Base-by-base conservation (phyloP, 352 stramenopile genomes). In the Phytophthora sojae region DNA sequence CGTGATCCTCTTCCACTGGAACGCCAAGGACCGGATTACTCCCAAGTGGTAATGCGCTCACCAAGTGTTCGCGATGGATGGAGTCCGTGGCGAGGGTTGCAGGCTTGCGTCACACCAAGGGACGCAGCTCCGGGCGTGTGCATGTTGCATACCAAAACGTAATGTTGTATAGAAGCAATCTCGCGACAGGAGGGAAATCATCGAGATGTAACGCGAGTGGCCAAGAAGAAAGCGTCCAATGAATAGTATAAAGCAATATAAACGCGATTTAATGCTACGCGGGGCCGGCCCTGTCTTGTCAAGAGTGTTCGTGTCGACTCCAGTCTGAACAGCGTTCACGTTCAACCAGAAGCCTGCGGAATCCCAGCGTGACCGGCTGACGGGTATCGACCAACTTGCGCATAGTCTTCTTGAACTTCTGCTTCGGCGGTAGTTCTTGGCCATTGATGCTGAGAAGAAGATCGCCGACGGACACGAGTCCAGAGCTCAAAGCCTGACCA, bases 1-100 rank as follows among this genome's bases (percentile, higher is more conserved):
- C 42, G 88, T 94, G 26, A 92, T 95, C 44, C 78, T 95, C 29
- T 95, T 92, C 71, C 83, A 94, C 69, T 95, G 88, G 88, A 92
- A 94, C 56, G 86, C 82, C 7, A 92, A 93, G 65, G 86, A 92
- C 56, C 76, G 80, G 47, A 81, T 83, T n/a, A 62, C 65, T 4
- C 64, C 73, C 12, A 81, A 81, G 65, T 83, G 73, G 73, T 81
- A 75, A 60, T 71, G 26, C 21, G 11, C 26, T 60, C 61, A 67
- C 56, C 62, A 72, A 67, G 44, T 64, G 52, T 58, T 45, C 23
- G 50, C 44, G 14, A 57, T 44, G 35, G 23, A 73, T 12, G 42
- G 25, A 52, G 39, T 21, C 39, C 39, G 17, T 49, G 15, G 39
- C 39, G 35, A 17, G 35, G 12, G 26, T 7, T 30, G 26, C 26